A percentile compares a stretch with the other conserved stretches of the same genome.
Conservation (phyloP, 805 yeast genomes). For the Sungouiozyma intestinalis region DNA sequence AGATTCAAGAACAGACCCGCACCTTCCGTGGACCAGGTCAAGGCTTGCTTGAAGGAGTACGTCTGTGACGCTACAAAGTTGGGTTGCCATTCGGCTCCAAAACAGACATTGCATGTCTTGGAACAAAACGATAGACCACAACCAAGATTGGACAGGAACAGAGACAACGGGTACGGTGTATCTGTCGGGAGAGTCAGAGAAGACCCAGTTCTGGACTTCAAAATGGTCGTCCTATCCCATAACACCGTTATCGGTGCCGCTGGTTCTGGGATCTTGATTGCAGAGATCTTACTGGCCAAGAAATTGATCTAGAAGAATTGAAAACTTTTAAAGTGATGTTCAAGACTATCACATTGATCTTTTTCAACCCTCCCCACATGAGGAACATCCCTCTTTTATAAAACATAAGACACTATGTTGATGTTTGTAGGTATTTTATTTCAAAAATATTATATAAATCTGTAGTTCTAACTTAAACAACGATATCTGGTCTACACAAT, state of each 20-base stretch:
- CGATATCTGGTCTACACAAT: too few relatives aligned
- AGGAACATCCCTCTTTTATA: too few relatives aligned
- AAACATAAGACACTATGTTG: too few relatives aligned
- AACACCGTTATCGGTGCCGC: slow-evolving; percentile 98
- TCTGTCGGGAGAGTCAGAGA: slow-evolving; percentile 90
- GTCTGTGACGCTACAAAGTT: slow-evolving; percentile 71
- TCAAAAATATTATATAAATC: too few relatives aligned
- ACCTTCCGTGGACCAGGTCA: slow-evolving; percentile 75
- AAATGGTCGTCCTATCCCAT: slow-evolving; percentile 96
- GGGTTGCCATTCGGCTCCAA: slow-evolving; percentile 88
- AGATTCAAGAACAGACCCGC: slow-evolving; percentile 74
- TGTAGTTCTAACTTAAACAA: too few relatives aligned
- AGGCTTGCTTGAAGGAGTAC: slow-evolving; percentile 58
- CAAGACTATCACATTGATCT: too few relatives aligned
- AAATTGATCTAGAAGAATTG: slow-evolving; percentile 45
- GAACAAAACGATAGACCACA: slow-evolving; percentile 94
- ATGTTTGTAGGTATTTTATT: too few relatives aligned
- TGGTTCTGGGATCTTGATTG: slow-evolving; percentile 94
- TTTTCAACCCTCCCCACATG: too few relatives aligned
- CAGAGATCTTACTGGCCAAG: slow-evolving; percentile 77
- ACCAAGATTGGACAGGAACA: slow-evolving; percentile 92
- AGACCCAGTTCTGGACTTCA: slow-evolving; percentile 86
- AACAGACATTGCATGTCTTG: slow-evolving; percentile 80
- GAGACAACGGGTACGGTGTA: slow-evolving; percentile 90
- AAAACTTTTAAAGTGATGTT: too few relatives aligned